These are phyloP conservation scores for Phialemonium atrogriseum DNA, from an alignment of 2,329 filamentous ascomycete species.

Conservation along the genomic window DNA sequence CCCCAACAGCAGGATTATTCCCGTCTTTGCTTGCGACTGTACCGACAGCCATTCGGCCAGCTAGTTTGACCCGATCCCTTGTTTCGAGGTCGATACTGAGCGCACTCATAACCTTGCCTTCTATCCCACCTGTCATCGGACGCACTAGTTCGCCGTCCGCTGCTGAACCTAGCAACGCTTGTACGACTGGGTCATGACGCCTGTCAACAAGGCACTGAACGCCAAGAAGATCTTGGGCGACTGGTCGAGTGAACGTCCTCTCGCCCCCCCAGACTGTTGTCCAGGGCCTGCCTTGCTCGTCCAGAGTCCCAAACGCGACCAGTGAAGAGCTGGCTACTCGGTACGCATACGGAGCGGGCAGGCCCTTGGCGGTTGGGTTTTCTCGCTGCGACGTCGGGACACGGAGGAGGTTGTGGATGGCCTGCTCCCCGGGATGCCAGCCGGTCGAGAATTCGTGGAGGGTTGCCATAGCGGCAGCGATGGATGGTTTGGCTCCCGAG, in stretches of 20 bases:
- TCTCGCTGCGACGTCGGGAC: conserved; percentile 37
- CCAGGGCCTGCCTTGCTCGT: conserved; percentile 60
- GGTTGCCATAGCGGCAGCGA: conserved; percentile 6
- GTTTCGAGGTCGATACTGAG: conserved; percentile 60
- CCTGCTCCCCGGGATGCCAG: conserved; percentile 60
- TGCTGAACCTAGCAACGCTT: conserved; percentile 45
- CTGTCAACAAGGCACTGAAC: conserved; percentile 53
- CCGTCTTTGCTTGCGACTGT: conserved; percentile 31
- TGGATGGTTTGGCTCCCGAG: too few relatives aligned
- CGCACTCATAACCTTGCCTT: conserved; percentile 31
- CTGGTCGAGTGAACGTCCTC: conserved; percentile 54
- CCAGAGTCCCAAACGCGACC: conserved; percentile 65
- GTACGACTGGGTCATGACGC: conserved; percentile 60
- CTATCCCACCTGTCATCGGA: too few relatives aligned
- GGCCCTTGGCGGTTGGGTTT: conserved; percentile 60
- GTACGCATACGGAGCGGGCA: conserved; percentile 48
- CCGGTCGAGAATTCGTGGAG: conserved; percentile 16
- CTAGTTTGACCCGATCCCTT: conserved; percentile 66
- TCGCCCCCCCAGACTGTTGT: conserved; percentile 71
- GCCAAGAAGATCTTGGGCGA: conserved; percentile 57
- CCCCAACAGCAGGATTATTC: conserved; percentile 18
- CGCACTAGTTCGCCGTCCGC: conserved; percentile 32
- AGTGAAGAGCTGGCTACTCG: conserved; percentile 57
- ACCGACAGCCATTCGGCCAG: conserved; percentile 60
- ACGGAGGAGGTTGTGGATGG: conserved; percentile 54